phyloP scores from a whole-genome alignment of 352 stramenopile species.

The Globisporangium ultimum region DNA sequence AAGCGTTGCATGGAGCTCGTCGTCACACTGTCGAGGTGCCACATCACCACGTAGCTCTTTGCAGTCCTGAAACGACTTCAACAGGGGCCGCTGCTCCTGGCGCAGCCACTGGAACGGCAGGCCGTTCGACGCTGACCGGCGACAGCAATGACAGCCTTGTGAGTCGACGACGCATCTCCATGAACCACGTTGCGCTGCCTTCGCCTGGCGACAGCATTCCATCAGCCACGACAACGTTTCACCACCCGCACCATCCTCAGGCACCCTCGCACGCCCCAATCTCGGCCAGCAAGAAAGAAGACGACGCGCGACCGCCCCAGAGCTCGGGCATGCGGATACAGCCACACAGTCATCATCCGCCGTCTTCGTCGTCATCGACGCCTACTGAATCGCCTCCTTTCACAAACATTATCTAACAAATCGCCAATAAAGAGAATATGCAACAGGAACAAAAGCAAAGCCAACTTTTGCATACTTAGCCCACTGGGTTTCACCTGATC shows the following conservation, averaged over 20 bases:
- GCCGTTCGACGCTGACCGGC: neutral
- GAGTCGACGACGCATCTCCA: neutral
- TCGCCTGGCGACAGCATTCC: too few species aligned
- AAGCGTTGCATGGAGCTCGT: neutral
- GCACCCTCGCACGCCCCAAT: neutral
- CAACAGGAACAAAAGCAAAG: neutral
- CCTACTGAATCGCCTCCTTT: neutral
- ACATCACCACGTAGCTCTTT: conserved; percentile 4
- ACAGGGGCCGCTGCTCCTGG: neutral
- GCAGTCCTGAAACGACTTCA: neutral
- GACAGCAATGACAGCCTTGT: conserved; percentile 1
- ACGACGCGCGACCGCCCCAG: conserved; percentile 15
- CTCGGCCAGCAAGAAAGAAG: conserved; percentile 16
- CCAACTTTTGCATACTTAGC: neutral
- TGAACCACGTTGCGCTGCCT: neutral
- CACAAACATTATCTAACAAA: conserved; percentile 11
- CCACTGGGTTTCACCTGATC: neutral
- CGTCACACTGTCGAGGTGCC: conserved; percentile 14
- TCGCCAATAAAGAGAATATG: neutral
- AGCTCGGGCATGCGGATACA: conserved; percentile 16
- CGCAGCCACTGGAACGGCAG: neutral
- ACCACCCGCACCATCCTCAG: conserved; percentile 2
- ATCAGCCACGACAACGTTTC: neutral
- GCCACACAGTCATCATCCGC: conserved; percentile 1
- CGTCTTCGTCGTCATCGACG: neutral